Evolutionary conservation across 768 basidiomycete species (phyloP), one percentile per base, ranked within the genome.

Genomic region (Kwoniella bestiolae): DNA sequence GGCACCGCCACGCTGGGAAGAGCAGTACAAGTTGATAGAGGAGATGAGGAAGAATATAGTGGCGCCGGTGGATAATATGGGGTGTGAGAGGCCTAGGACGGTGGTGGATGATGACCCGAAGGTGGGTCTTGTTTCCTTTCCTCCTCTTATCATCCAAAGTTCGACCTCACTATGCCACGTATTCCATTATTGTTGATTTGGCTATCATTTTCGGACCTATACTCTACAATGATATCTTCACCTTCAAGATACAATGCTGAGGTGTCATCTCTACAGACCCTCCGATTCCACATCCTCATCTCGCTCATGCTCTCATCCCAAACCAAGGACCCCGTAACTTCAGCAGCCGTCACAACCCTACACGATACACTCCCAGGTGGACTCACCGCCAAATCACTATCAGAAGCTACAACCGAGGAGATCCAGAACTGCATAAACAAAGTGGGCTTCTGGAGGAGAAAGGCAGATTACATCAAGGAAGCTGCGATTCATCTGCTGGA

Each of bases 221-320:
- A n/a, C n/a, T n/a, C n/a, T n/a, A n/a, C n/a, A n/a, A n/a, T n/a
- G n/a, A n/a, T n/a, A n/a, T n/a, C n/a, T n/a, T n/a, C n/a, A n/a
- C n/a, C n/a, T n/a, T n/a, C n/a, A n/a, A n/a, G n/a, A 50, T 50
- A 41, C 18, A 41, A 8, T 8, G 8, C 38, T 41, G 8, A 5
- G 6, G 45, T 47, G 45, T 25, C 8, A 25, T n/a, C 45, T 26
- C 25, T 56, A 34, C 76, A 94, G 92, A 92, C 88, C 61, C 85
- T 86, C 55, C 88, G 94, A 2, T 90, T 92, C 65, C 85, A 91
- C 8, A 91, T 90, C 3, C 87, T 99, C 23, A 86, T 99, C 6
- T 92, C 94, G 3, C 84, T 99, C 49, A 96, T 97, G 92, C 86
- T 98, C 2, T 93, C 91, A 9, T 92, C 92, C 1, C 95, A 98